Evolutionary conservation across 148 eudicot species (phyloP).

Genomic region (Amaranthus hypochondriacus): DNA sequence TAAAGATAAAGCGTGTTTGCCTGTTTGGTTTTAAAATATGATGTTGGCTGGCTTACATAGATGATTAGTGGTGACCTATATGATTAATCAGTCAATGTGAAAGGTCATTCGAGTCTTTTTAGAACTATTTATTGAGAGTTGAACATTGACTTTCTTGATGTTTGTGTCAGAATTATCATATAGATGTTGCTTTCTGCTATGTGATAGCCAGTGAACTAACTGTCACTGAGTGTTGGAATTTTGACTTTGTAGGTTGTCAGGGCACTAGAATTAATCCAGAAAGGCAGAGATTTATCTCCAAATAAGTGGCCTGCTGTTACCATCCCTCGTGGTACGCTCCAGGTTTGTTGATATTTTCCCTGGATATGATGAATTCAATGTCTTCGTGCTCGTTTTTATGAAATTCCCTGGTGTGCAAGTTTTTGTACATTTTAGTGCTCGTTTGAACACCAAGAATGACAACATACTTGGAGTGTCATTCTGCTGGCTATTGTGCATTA

Average conservation of each 20-base stretch:
- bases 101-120: background rate
- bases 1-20: background rate
- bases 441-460: background rate
- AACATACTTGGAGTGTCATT: background rate
- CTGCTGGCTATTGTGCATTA: background rate
- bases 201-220: background rate
- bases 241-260: slow-evolving; percentile 73
- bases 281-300: slow-evolving; percentile 51
- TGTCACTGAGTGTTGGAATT: slow-evolving; percentile 7
- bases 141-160: background rate
- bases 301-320: slow-evolving; percentile 66
- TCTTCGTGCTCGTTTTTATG: background rate
- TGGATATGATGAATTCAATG: background rate
- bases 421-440: background rate
- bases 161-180: background rate
- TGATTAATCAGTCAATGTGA: slow-evolving; percentile 3
- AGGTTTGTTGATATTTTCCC: slow-evolving; percentile 56
- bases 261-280: slow-evolving; percentile 73
- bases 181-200: background rate
- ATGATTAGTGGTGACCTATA: background rate
- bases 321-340: slow-evolving; percentile 98
- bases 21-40: background rate
- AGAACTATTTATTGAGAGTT: too few species aligned
- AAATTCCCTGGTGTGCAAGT: background rate
- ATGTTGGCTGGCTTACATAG: background rate